phyloP scores from a whole-genome alignment of 208 protist genomes.

The Vickermania ingenoplastis region DNA sequence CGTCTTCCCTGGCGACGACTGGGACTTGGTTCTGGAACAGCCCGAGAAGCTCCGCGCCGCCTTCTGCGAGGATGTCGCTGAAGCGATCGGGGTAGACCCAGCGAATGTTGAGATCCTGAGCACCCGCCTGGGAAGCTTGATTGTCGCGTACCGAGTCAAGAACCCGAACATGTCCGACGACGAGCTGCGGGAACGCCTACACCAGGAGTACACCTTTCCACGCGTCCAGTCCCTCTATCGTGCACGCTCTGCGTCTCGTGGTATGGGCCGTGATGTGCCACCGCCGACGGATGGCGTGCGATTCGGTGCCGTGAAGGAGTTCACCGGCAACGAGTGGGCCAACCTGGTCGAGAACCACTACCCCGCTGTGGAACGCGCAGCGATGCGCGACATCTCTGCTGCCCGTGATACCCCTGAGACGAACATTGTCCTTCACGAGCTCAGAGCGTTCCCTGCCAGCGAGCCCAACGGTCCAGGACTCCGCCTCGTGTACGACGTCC shows the following conservation, averaged over 20 bases:
- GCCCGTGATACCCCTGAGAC: neutral
- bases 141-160: conserved; percentile 38
- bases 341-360: neutral
- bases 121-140: conserved; percentile 27
- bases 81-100: conserved; percentile 21
- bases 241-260: conserved; percentile 17
- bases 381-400: neutral
- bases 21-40: conserved; percentile 37
- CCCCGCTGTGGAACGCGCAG: neutral
- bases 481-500: neutral
- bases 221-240: conserved; percentile 29
- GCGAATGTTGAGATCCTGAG: conserved; percentile 25
- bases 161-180: conserved; percentile 20
- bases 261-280: neutral
- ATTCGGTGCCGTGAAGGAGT: neutral
- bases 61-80: conserved; percentile 30
- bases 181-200: conserved; percentile 20
- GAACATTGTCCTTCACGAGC: neutral
- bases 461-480: neutral
- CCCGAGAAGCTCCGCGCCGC: conserved; percentile 30
- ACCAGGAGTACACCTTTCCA: conserved; percentile 26
- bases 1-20: conserved; percentile 53
- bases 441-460: neutral
- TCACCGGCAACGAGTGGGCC: neutral
- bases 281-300: neutral